Base-by-base conservation (phyloP, 192 early-diverging fungal species). In the Gigaspora rosea region DNA sequence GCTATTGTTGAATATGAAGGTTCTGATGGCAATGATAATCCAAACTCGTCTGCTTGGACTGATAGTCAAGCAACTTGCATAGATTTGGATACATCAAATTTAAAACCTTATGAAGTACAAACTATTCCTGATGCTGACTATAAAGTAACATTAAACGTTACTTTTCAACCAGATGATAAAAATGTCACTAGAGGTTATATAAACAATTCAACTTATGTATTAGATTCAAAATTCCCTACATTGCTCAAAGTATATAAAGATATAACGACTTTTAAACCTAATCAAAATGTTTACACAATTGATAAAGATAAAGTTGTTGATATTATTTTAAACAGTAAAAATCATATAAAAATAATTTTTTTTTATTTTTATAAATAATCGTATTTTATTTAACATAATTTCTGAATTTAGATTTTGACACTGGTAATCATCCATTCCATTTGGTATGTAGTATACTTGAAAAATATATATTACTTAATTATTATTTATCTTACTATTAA, bases 1-100 rank as follows among this genome's bases (percentile, higher is more conserved):
- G 85, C 81, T 35, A 79, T 77, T 52, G 58, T 86, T 27, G 78
- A 80, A 22, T 86, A 86, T 69, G 80, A 82, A 66, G 85, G 83
- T 8, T 80, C 80, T 61, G 72, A 0, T n/a, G 58, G 75, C 1
- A 63, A 59, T 32, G 35, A 78, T 27, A 11, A 22, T 2, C 57
- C 79, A 18, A 59, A 35, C 1, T n/a, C 51, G 13, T 73, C 73
- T 59, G 73, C 80, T 20, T 80, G 80, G 46, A 73, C 79, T 67
- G 48, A 27, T 16, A 15, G 5, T 12, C 8, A 47, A 18, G 76
- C 61, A 50, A 76, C 73, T 35, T 84, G 83, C 36, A 1, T 73
- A 41, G 83, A 84, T 65, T 47, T 81, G 8, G 76, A 82, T 59
- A 32, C 78, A 18, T 64, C 71, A 27, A 57, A 18, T 33, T 57